phyloP scores from a whole-genome alignment of 257 asterid species.

The Rhazya stricta region DNA sequence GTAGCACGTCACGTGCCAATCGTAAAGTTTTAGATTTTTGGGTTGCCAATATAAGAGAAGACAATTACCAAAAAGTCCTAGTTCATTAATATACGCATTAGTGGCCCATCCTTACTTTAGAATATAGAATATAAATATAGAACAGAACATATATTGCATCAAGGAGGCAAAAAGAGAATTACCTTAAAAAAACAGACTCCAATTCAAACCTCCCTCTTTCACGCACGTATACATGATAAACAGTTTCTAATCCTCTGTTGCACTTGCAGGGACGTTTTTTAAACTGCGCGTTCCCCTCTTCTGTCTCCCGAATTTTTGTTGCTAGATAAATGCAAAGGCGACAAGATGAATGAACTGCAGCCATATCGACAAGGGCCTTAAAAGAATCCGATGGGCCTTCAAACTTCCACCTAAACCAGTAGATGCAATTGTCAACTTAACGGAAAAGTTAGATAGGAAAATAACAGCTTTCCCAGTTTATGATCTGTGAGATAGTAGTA shows the following conservation, averaged over 20 bases:
- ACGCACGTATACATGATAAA: conserved; percentile 69
- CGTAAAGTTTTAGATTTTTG: too few species aligned
- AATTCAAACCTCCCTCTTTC: conserved; percentile 84
- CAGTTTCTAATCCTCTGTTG: conserved; percentile 43
- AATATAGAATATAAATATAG: neutral
- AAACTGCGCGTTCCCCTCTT: conserved; percentile 51
- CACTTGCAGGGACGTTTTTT: conserved; percentile 92
- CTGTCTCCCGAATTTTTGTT: conserved; percentile 58
- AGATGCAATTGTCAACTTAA: neutral
- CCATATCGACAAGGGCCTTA: conserved; percentile 98
- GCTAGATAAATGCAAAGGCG: conserved; percentile 91
- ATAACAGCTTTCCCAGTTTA: neutral
- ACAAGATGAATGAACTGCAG: conserved; percentile 98
- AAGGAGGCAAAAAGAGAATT: conserved; percentile 13
- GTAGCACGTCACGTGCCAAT: neutral
- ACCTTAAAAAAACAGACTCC: conserved; percentile 90
- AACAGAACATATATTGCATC: neutral
- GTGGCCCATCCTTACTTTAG: neutral
- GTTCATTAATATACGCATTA: neutral
- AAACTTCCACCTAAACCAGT: conserved; percentile 72
- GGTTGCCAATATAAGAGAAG: neutral
- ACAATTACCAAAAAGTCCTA: neutral
- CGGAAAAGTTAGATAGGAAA: neutral
- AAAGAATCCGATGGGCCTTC: conserved; percentile 95
- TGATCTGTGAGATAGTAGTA: neutral